Evolutionary conservation across 2,329 filamentous ascomycete genomes (phyloP).

Genomic region (Aspergillus nomiae): DNA sequence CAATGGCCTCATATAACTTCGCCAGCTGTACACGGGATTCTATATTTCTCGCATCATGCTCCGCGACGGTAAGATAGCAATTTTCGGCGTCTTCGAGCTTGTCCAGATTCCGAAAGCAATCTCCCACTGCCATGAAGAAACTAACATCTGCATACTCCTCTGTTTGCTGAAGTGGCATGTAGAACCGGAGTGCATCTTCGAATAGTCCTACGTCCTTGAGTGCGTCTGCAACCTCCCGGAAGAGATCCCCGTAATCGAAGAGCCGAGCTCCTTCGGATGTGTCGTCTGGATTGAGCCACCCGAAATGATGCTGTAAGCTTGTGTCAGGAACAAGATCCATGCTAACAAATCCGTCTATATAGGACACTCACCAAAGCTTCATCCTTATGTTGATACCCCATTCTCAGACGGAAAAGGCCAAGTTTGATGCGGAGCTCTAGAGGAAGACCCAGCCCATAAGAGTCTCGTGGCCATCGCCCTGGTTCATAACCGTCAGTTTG

Average conservation of each 20-base stretch:
- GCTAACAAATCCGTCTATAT: neutral
- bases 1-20: slow-evolving; percentile 77
- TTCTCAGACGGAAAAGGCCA: slow-evolving; percentile 76
- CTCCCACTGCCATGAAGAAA: slow-evolving; percentile 53
- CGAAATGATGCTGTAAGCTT: slow-evolving; percentile 60
- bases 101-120: slow-evolving; percentile 67
- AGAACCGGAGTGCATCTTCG: slow-evolving; percentile 61
- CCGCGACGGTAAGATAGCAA: slow-evolving; percentile 73
- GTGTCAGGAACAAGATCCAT: slow-evolving; percentile 5
- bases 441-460: slow-evolving; percentile 75
- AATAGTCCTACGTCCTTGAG: slow-evolving; percentile 55
- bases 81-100: slow-evolving; percentile 72
- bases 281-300: slow-evolving; percentile 69
- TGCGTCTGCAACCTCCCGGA: slow-evolving; percentile 68
- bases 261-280: slow-evolving; percentile 53
- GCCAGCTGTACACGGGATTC: slow-evolving; percentile 78
- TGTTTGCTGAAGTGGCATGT: slow-evolving; percentile 53
- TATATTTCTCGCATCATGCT: slow-evolving; percentile 70
- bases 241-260: slow-evolving; percentile 74
- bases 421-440: slow-evolving; percentile 82
- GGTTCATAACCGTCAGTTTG: slow-evolving; percentile 62
- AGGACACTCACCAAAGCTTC: slow-evolving; percentile 70
- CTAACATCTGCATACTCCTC: slow-evolving; percentile 50
- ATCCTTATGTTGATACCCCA: slow-evolving; percentile 60
- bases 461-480: slow-evolving; percentile 53